Base-by-base conservation (phyloP, 2,329 filamentous ascomycete species). In the Penicillium paneum region DNA sequence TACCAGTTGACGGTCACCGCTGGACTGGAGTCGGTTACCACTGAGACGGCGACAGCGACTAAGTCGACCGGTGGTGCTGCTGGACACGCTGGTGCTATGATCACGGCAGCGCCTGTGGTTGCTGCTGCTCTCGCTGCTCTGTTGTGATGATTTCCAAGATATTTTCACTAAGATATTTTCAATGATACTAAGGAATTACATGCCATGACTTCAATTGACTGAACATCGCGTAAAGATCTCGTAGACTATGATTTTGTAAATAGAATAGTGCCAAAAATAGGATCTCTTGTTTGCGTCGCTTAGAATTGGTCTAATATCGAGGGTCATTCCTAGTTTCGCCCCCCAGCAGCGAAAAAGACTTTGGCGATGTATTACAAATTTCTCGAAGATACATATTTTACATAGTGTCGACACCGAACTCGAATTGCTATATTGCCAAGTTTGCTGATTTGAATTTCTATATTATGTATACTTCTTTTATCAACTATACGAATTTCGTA, bases 71-170 rank as follows among this genome's bases (percentile, higher is more conserved):
- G 44, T 29, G 64, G 51, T 49, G 60, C 35, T 19, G 51, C 49
- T 29, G 60, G 54, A 4, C 46, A 54, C 31, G 54, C 45, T 11
- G 54, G 38, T 19, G 57, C 63, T 19, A 45, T 67, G 49, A 60
- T 64, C 32, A 67, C 64, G 2, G 64, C 60, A 26, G 58, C 58
- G n/a, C 63, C 65, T 12, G 21, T 67, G 32, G 58, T 57, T 50
- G 65, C 61, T 24, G 65, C 64, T 36, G 64, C 64, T 0, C 51
- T 60, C 8, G 57, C 56, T 44, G 65, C 62, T 51, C 29, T 56
- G 15, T 44, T 58, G 43, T 64, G 31, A 56, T 57, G 10, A 21
- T 35, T 28, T 24, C 5, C 11, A 17, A 15, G 21, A 24, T 24
- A 24, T 34, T 36, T 17, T 4, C 3, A n/a, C n/a, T n/a, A n/a